A percentile compares a stretch with the other conserved stretches of the same genome.
Conservation (phyloP, 73 alveolate species). For the Paramecium sonneborni region DNA sequence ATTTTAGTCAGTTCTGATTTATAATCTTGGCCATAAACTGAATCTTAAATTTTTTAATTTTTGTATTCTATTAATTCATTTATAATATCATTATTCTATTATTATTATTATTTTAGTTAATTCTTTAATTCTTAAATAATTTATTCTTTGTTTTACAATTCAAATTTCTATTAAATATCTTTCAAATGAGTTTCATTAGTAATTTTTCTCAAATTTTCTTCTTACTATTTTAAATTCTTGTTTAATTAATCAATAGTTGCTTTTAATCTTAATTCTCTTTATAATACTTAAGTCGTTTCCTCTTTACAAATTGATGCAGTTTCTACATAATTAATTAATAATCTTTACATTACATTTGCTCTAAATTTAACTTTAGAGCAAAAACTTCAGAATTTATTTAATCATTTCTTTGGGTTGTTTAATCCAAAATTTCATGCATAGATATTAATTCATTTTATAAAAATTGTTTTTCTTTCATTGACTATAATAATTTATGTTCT, state of each 20-base stretch:
- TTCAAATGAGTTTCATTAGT: neutral
- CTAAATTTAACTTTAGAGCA: neutral
- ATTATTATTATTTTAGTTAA: neutral
- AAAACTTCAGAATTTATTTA: neutral
- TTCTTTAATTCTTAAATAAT: neutral
- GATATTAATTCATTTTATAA: neutral
- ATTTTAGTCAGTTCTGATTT: neutral
- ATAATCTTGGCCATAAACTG: neutral
- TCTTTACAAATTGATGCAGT: neutral
- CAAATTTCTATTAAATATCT: neutral
- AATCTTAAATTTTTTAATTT: neutral
- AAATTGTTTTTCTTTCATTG: neutral
- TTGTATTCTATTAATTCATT: conserved; percentile 13
- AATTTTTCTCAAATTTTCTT: neutral
- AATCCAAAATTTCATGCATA: neutral
- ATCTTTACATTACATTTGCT: neutral
- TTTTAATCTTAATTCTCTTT: neutral
- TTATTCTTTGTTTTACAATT: neutral
- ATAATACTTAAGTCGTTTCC: neutral
- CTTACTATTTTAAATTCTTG: neutral
- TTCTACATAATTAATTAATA: neutral
- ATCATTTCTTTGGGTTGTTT: neutral
- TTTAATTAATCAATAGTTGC: neutral
- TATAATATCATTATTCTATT: neutral
- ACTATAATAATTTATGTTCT: neutral